These are phyloP conservation scores for Pythium aquatile DNA, from an alignment of 352 stramenopile species.

Conservation along the genomic window DNA sequence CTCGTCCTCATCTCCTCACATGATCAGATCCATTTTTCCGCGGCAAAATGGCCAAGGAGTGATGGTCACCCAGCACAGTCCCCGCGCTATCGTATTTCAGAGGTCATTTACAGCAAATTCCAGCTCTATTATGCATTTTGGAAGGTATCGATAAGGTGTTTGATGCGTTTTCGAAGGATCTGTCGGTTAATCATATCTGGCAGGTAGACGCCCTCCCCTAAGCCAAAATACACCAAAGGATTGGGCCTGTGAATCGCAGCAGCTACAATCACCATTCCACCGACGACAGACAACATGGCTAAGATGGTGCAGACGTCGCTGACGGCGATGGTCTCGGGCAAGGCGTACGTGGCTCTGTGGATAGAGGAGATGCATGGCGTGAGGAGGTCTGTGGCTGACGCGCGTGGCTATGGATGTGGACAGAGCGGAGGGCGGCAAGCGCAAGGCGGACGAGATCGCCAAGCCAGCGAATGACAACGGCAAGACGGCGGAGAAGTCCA, in stretches of 20 bases:
- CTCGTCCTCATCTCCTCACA: background rate
- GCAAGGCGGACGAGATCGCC: constrained; percentile 32
- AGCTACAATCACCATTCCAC: constrained; percentile 4
- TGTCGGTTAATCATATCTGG: constrained; percentile 6
- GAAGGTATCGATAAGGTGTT: constrained; percentile 5
- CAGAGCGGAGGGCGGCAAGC: constrained; percentile 34
- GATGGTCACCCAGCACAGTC: constrained; percentile 8
- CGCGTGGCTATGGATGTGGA: background rate
- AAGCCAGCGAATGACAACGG: constrained; percentile 35
- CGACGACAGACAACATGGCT: constrained; percentile 16
- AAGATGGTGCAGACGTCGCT: constrained; percentile 29
- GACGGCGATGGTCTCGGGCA: constrained; percentile 18
- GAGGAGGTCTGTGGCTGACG: background rate
- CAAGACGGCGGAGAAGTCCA: constrained; percentile 32
- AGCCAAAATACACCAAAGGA: constrained; percentile 14
- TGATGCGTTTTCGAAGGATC: background rate
- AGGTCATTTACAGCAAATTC: background rate
- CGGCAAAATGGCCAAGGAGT: constrained; percentile 10
- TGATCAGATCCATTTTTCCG: background rate
- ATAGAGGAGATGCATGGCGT: background rate
- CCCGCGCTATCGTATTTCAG: constrained; percentile 13
- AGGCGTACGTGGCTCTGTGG: constrained; percentile 9
- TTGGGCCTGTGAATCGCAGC: background rate
- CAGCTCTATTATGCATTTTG: background rate
- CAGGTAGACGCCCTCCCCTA: constrained; percentile 2